These are phyloP conservation scores for Straminergon stramineum DNA, from an alignment of 225 moss, liverwort and hornwort genomes.

Conservation along the genomic window DNA sequence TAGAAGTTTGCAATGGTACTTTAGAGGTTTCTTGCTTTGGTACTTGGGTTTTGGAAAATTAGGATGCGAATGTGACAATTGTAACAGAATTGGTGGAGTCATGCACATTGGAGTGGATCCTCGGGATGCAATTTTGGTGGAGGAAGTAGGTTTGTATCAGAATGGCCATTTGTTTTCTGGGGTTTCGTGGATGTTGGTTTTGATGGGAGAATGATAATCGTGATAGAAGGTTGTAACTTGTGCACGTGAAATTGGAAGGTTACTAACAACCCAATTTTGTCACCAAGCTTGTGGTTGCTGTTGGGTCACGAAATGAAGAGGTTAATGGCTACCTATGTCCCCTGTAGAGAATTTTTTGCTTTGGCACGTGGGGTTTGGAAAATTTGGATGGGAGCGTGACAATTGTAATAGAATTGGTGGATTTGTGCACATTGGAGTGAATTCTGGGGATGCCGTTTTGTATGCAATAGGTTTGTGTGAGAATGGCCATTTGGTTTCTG, in stretches of 20 bases:
- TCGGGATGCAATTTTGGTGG: neutral
- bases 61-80: neutral
- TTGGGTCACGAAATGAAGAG: conserved; percentile 16
- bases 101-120: neutral
- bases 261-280: neutral
- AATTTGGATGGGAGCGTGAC: neutral
- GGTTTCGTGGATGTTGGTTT: neutral
- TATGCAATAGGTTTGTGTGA: neutral
- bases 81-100: neutral
- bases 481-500: neutral
- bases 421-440: neutral
- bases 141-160: neutral
- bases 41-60: neutral
- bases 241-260: neutral
- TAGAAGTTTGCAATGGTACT: neutral
- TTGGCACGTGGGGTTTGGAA: neutral
- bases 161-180: neutral
- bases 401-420: neutral
- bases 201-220: neutral
- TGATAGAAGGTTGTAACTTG: neutral
- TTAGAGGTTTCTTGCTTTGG: neutral
- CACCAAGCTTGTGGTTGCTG: neutral
- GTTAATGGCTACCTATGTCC: neutral
- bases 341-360: neutral
- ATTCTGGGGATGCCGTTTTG: neutral